Conservation (phyloP, 306 rosid species). For the Prunus armeniaca region DNA sequence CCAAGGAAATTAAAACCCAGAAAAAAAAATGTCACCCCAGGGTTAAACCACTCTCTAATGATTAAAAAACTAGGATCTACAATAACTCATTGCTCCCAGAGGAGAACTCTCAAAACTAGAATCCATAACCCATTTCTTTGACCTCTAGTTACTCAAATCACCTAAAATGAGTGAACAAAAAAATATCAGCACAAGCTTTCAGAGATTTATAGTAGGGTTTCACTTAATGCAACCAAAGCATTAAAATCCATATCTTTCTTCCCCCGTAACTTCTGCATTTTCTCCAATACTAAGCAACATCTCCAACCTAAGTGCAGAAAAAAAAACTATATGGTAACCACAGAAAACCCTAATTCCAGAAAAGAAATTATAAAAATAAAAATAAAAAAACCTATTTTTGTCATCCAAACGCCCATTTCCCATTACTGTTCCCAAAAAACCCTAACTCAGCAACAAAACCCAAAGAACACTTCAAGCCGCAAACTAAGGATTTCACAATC, state of each 20-base stretch:
- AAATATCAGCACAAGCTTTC: neutral
- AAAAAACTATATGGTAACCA: neutral
- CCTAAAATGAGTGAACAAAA: neutral
- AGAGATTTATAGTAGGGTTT: slow-evolving; percentile 1
- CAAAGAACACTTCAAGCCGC: neutral
- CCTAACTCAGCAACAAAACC: slow-evolving; percentile 16
- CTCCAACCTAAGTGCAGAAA: neutral
- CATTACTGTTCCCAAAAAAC: neutral
- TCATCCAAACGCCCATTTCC: slow-evolving; percentile 11
- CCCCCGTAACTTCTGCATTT: neutral
- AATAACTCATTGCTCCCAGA: neutral
- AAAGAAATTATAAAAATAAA: neutral
- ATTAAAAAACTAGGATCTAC: neutral
- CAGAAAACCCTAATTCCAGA: slow-evolving; percentile 5
- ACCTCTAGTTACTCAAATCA: neutral
- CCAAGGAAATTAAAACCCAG: neutral
- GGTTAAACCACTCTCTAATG: neutral
- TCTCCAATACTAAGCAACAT: neutral
- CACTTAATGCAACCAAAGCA: neutral
- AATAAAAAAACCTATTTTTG: slow-evolving; percentile 4
- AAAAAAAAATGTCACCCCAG: neutral
- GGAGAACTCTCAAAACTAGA: neutral
- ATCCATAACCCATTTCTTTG: neutral
- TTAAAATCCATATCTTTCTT: neutral
- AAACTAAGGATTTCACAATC: slow-evolving; percentile 32